phyloP scores from a whole-genome alignment of 345 rosid genomes.

The Hibiscus syriacus region DNA sequence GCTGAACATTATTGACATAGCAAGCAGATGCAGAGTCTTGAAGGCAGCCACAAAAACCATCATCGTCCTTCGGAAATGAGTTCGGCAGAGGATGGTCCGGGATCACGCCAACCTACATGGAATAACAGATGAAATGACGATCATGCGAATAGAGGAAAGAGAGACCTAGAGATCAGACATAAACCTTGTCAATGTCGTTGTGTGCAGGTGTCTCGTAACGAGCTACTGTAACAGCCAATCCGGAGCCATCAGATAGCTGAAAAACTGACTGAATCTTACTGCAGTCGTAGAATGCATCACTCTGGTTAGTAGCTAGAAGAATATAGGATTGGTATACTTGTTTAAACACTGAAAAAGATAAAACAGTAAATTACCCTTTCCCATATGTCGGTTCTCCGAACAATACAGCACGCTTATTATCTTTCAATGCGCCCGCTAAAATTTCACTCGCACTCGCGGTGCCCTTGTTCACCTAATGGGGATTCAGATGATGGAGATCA shows the following conservation, averaged over 20 bases:
- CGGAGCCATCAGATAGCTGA: conserved; percentile 92
- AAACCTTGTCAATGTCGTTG: conserved; percentile 77
- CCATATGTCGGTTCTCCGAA: conserved; percentile 90
- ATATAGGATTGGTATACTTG: neutral
- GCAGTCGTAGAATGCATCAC: conserved; percentile 19
- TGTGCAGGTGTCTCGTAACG: conserved; percentile 95
- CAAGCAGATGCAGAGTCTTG: conserved; percentile 67
- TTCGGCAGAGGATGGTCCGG: conserved; percentile 87
- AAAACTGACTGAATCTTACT: conserved; percentile 96
- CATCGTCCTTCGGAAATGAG: conserved; percentile 73
- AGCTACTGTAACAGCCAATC: conserved; percentile 89
- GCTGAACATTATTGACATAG: conserved; percentile 42
- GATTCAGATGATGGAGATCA: conserved; percentile 6
- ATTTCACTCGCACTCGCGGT: conserved; percentile 98
- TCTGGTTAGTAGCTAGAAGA: conserved; percentile 7
- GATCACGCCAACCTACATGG: conserved; percentile 65
- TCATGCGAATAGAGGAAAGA: neutral
- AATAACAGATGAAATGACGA: neutral
- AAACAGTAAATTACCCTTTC: conserved; percentile 64
- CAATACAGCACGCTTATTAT: conserved; percentile 79
- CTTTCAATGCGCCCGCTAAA: conserved; percentile 92
- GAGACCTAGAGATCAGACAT: neutral
- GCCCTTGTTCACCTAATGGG: conserved; percentile 84
- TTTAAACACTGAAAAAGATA: neutral
- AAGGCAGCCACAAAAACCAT: conserved; percentile 70